These are phyloP conservation scores for Parathielavia hyrcaniae DNA, from an alignment of 495 filamentous ascomycete genomes.

Conservation along the genomic window DNA sequence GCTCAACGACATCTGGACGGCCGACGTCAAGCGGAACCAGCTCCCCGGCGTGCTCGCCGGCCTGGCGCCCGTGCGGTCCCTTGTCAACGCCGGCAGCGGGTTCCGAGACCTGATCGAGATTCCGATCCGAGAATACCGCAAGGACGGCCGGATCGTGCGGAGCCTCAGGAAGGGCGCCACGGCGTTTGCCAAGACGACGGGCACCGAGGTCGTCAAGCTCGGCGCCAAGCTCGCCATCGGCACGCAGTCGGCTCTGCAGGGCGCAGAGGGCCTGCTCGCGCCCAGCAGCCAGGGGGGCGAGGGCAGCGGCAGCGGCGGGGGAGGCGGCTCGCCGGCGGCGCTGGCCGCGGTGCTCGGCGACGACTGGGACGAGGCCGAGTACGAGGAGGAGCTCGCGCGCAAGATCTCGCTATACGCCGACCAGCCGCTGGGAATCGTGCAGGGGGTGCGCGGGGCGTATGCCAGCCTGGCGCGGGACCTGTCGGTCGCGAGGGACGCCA, in stretches of 20 bases:
- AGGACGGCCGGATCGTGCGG: slow-evolving; percentile 86
- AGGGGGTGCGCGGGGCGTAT: slow-evolving; percentile 78
- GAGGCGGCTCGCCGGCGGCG: slow-evolving; percentile 19
- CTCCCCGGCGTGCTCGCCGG: slow-evolving; percentile 84
- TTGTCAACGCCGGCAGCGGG: slow-evolving; percentile 85
- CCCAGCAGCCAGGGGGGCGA: slow-evolving; percentile 38
- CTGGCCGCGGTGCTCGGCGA: slow-evolving; percentile 29
- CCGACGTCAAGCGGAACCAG: slow-evolving; percentile 83
- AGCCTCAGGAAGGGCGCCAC: slow-evolving; percentile 84
- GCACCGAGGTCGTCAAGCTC: slow-evolving; percentile 81
- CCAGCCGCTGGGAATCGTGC: slow-evolving; percentile 78
- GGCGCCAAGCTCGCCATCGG: slow-evolving; percentile 94
- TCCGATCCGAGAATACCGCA: slow-evolving; percentile 85
- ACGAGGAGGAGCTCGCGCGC: slow-evolving; percentile 50
- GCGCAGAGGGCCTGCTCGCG: slow-evolving; percentile 70
- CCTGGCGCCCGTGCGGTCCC: slow-evolving; percentile 77
- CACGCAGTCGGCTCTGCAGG: slow-evolving; percentile 83
- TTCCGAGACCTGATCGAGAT: slow-evolving; percentile 80
- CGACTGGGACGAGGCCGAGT: slow-evolving; percentile 58
- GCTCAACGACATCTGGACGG: slow-evolving; percentile 96
- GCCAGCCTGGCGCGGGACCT: slow-evolving; percentile 79
- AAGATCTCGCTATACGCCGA: slow-evolving; percentile 72
- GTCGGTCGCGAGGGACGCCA: slow-evolving; percentile 74
- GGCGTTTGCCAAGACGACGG: slow-evolving; percentile 86
- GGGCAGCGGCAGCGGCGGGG: slow-evolving; percentile 27